These are phyloP conservation scores for Coleophoma crateriformis DNA, from an alignment of 2,329 filamentous ascomycete species.

Conservation along the genomic window DNA sequence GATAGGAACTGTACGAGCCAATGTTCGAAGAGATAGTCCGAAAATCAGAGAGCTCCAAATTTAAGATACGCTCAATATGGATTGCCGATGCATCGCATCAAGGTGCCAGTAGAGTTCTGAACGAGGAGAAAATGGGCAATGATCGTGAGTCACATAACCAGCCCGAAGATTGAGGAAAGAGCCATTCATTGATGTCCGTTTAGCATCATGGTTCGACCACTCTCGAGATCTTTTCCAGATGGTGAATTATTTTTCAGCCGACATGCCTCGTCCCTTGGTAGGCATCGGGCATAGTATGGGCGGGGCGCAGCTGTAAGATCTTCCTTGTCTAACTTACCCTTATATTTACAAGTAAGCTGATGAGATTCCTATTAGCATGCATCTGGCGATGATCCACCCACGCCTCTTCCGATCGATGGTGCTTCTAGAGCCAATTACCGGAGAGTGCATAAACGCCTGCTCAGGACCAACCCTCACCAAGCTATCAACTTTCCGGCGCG, in stretches of 20 bases:
- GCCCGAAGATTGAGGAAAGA: too few species aligned
- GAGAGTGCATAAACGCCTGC: constrained; percentile 32
- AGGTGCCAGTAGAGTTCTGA: constrained; percentile 72
- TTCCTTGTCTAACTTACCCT: constrained; percentile 60
- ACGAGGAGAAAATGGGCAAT: constrained; percentile 71
- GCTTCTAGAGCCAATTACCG: constrained; percentile 75
- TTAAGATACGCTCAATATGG: constrained; percentile 78
- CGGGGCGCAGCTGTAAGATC: constrained; percentile 34
- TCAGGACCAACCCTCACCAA: constrained; percentile 38
- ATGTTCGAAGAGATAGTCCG: constrained; percentile 78
- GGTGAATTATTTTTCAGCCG: constrained; percentile 73
- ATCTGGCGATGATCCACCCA: constrained; percentile 72
- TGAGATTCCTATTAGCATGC: constrained; percentile 47
- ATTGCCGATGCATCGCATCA: constrained; percentile 87
- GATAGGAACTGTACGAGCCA: constrained; percentile 83
- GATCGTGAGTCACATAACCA: constrained; percentile 58
- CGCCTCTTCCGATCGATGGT: constrained; percentile 71
- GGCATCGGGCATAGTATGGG: constrained; percentile 64
- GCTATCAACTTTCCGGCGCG: constrained; percentile 67
- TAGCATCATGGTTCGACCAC: constrained; percentile 82
- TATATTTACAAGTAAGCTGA: too few species aligned
- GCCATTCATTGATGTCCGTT: constrained; percentile 6
- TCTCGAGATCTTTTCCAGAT: constrained; percentile 78
- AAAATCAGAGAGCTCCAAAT: constrained; percentile 51
- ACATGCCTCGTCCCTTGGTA: constrained; percentile 74